These are phyloP conservation scores for Wallemia ichthyophaga DNA, from an alignment of 1,284 basidiomycete genomes.

Conservation along the genomic window DNA sequence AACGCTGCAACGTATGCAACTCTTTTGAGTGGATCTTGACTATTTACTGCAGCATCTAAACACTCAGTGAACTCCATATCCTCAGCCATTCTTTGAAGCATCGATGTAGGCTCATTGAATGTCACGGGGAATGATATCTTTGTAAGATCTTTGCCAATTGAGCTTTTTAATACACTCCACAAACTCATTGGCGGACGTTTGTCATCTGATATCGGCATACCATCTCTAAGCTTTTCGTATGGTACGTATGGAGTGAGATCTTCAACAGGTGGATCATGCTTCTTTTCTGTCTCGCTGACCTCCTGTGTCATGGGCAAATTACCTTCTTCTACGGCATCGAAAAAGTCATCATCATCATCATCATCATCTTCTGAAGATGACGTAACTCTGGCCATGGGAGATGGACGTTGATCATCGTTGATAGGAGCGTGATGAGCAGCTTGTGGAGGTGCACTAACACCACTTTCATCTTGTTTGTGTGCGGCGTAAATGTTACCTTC, in stretches of 20 bases:
- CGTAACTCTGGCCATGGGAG: slow-evolving; percentile 4
- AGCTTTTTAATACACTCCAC: slow-evolving; percentile 85
- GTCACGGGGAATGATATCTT: slow-evolving; percentile 78
- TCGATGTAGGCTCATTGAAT: slow-evolving; percentile 88
- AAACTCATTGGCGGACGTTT: slow-evolving; percentile 67
- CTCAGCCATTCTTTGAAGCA: slow-evolving; percentile 59
- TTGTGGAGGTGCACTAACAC: slow-evolving; percentile 20
- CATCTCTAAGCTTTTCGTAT: slow-evolving; percentile 35
- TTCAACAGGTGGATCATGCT: slow-evolving; percentile 10
- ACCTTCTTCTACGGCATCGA: slow-evolving; percentile 3
- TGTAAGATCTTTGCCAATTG: slow-evolving; percentile 87
- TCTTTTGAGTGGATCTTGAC: slow-evolving; percentile 45
- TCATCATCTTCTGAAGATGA: slow-evolving; percentile 4
- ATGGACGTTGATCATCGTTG: slow-evolving; percentile 9
- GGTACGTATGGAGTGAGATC: slow-evolving; percentile 30
- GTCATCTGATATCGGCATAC: slow-evolving; percentile 38
- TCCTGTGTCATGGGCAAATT: slow-evolving; percentile 4
- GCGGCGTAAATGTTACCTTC: slow-evolving; percentile 20
- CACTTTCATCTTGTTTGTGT: slow-evolving; percentile 28
- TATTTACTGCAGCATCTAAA: slow-evolving; percentile 48
- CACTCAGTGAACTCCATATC: slow-evolving; percentile 92
- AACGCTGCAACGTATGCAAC: slow-evolving; percentile 87
- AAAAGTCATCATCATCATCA: slow-evolving; percentile 2
- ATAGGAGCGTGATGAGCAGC: slow-evolving; percentile 20
- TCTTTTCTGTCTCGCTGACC: slow-evolving; percentile 2